Base-by-base conservation (phyloP, 148 eudicot genomes). In the Talinum fruticosum region DNA sequence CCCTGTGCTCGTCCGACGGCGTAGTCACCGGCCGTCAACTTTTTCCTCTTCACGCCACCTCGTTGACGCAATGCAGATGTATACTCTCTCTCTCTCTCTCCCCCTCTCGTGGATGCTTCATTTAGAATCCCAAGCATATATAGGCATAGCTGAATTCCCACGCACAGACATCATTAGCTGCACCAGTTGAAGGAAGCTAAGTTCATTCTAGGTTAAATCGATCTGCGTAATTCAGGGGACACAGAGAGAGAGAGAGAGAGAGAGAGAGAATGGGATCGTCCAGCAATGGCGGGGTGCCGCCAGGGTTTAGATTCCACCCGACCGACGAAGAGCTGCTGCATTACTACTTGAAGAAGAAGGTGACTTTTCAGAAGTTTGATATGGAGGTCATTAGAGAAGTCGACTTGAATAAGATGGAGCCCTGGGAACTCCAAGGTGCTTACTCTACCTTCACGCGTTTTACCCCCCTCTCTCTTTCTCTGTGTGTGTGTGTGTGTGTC, bases 401-500 rank as follows among this genome's bases (percentile, higher is more conserved):
- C 16, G 98, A 94, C 75, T 88, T 94, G 86, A 94, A 94, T 57
- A 94, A 94, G 89, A 88, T 88, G 70, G 98, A 94, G 79, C 98
- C 98, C 33, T 94, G 98, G 98, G 98, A 94, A 26, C 89, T 94
- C 28, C 97, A 94, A 94, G 98, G 98, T 94, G 67, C 32, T 5
- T 51, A 51, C 57, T 51, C 57, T 51, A 41, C 47, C 47, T 41
- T 41, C 13, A 59, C 0, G 30, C 6, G 37, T 10, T 32, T 18
- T 33, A 78, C 16, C 4, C 19, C 21, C 32, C 16, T 57, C 38
- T 76, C 23, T 76, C 30, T 76, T 29, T n/a, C 49, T 30, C 12
- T 19, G n/a, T n/a, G n/a, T n/a, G n/a, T n/a, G n/a, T 5, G 38
- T 26, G 18, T 7, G 10, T 5, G 19, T 45, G 4, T 49, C 28